phyloP scores from a whole-genome alignment of 495 filamentous ascomycete species.

The Podospora sp. region DNA sequence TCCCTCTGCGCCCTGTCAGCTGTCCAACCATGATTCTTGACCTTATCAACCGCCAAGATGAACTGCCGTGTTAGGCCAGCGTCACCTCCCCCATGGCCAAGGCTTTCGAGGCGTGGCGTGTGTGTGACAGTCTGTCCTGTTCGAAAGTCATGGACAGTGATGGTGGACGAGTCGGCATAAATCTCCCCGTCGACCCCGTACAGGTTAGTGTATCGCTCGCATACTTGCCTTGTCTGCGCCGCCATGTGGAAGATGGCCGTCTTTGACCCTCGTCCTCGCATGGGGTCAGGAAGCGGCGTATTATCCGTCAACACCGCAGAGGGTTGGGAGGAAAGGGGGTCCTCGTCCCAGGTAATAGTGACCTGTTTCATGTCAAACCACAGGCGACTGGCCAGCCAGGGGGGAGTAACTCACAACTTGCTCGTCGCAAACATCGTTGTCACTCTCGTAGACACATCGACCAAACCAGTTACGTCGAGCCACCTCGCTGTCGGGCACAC shows the following conservation, averaged over 20 bases:
- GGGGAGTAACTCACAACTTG: slow-evolving; percentile 66
- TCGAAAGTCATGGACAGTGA: slow-evolving; percentile 65
- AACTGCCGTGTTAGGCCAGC: slow-evolving; percentile 78
- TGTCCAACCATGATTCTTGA: slow-evolving; percentile 67
- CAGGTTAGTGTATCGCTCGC: slow-evolving; percentile 76
- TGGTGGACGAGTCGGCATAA: slow-evolving; percentile 69
- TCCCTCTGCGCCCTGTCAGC: slow-evolving; percentile 73
- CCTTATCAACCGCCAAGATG: slow-evolving; percentile 75
- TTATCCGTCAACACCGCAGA: neutral
- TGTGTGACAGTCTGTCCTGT: slow-evolving; percentile 57
- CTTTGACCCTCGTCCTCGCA: slow-evolving; percentile 65
- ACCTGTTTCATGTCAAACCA: neutral
- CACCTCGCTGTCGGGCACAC: slow-evolving; percentile 55
- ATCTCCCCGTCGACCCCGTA: slow-evolving; percentile 89
- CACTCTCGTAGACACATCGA: slow-evolving; percentile 88
- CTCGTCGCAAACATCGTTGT: slow-evolving; percentile 91
- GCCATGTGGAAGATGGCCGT: slow-evolving; percentile 93
- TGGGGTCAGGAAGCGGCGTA: slow-evolving; percentile 14
- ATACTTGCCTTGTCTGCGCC: slow-evolving; percentile 83
- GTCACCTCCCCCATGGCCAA: slow-evolving; percentile 87
- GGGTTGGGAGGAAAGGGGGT: slow-evolving; percentile 38
- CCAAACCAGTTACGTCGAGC: slow-evolving; percentile 79
- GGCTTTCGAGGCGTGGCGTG: slow-evolving; percentile 53
- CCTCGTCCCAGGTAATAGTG: slow-evolving; percentile 76
- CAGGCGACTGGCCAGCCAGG: neutral